Conservation (phyloP, 495 filamentous ascomycete genomes). For the Xylaria bambusicola region DNA sequence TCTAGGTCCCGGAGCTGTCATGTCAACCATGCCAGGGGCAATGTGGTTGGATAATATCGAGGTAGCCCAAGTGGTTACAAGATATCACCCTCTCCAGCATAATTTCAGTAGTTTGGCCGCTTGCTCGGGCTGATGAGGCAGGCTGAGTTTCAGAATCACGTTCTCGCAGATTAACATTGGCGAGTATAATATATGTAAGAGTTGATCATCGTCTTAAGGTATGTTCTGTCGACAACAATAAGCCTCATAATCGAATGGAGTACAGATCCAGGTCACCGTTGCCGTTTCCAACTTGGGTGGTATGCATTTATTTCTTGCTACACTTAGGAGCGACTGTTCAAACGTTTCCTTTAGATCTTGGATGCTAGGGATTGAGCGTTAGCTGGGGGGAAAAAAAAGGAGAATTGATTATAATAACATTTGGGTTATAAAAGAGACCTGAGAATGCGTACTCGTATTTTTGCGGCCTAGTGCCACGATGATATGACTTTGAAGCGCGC, state of each 20-base stretch:
- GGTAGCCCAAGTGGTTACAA: no score
- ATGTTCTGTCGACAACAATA: neutral
- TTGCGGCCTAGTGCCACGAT: constrained; percentile 27
- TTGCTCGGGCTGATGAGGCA: no score
- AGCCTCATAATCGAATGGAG: constrained; percentile 7
- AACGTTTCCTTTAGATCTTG: constrained; percentile 33
- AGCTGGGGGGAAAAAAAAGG: no score
- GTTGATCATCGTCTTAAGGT: neutral
- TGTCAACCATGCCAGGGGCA: no score
- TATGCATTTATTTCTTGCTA: constrained; percentile 21
- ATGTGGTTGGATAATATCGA: no score
- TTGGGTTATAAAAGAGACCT: neutral
- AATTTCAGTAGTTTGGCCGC: no score
- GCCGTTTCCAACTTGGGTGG: constrained; percentile 29
- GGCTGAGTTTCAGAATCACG: no score
- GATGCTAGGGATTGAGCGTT: neutral
- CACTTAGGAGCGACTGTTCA: constrained; percentile 29
- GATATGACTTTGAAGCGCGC: constrained; percentile 21
- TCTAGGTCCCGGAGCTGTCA: no score
- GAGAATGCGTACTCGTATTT: constrained; percentile 18
- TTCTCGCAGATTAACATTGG: no score
- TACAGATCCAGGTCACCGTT: constrained; percentile 34
- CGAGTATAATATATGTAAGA: no score
- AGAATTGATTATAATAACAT: no score
- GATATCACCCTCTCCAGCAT: no score